These are phyloP conservation scores for Fusarium succisae DNA, from an alignment of 2,329 filamentous ascomycete species.

Conservation along the genomic window DNA sequence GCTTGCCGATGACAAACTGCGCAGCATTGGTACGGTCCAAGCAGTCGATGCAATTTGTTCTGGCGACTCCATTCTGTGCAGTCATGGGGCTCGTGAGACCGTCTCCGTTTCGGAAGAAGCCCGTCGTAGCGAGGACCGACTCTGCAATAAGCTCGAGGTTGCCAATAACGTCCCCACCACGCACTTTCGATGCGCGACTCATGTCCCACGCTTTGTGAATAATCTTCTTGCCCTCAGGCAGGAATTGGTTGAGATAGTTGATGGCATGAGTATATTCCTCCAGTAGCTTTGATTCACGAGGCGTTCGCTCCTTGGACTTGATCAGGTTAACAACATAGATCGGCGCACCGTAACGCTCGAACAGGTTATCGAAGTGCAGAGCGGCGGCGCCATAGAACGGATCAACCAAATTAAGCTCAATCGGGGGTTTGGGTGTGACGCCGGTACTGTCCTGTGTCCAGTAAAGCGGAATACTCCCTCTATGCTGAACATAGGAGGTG, in stretches of 20 bases:
- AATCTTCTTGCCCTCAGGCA: conserved; percentile 85
- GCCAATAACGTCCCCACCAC: conserved; percentile 92
- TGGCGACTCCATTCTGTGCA: conserved; percentile 89
- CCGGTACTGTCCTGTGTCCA: conserved; percentile 98
- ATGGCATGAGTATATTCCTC: conserved; percentile 88
- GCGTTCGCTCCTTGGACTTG: conserved; percentile 86
- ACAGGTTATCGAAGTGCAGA: conserved; percentile 93
- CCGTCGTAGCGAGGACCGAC: conserved; percentile 83
- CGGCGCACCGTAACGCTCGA: conserved; percentile 90
- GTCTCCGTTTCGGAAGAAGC: conserved; percentile 95
- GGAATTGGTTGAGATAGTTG: conserved; percentile 91
- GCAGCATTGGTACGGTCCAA: conserved; percentile 96
- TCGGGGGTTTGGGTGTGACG: conserved; percentile 95
- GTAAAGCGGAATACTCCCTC: conserved; percentile 94
- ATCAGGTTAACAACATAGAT: conserved; percentile 93
- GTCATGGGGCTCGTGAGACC: conserved; percentile 68
- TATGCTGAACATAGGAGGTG: conserved; percentile 95
- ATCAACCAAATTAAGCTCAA: conserved; percentile 93
- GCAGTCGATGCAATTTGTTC: conserved; percentile 98
- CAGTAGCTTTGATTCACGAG: conserved; percentile 90
- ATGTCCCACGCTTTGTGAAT: conserved; percentile 98
- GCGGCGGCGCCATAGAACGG: conserved; percentile 95
- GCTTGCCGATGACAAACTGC: conserved; percentile 96
- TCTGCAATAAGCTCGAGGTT: conserved; percentile 91
- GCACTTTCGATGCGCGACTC: conserved; percentile 91